These are phyloP conservation scores for Cryphonectria parasitica DNA, from an alignment of 2,329 filamentous ascomycete genomes.

Conservation along the genomic window DNA sequence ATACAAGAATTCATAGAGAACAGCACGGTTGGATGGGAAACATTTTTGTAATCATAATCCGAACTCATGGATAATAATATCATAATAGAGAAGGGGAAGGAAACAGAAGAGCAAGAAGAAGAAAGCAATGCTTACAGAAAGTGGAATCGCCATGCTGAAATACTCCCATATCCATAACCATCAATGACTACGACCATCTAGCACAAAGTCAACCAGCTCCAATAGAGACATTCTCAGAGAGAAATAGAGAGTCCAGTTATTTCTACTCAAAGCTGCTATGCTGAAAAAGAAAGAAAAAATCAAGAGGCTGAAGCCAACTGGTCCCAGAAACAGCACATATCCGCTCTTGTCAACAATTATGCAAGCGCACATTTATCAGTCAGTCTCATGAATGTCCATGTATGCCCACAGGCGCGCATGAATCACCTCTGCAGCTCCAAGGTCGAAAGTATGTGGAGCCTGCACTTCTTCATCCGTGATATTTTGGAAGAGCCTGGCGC, in stretches of 20 bases:
- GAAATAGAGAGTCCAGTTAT: no score
- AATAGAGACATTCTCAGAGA: no score
- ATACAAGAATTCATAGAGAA: not conserved
- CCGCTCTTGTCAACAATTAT: not conserved
- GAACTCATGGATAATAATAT: not conserved
- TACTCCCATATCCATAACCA: not conserved
- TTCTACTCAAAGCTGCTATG: not conserved
- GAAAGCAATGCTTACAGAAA: not conserved
- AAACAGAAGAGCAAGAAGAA: not conserved
- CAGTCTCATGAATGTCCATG: not conserved
- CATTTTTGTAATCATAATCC: not conserved
- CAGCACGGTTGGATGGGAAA: not conserved
- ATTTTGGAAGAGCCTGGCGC: not conserved
- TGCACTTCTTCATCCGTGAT: not conserved
- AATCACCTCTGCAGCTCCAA: not conserved
- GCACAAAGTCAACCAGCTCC: not conserved
- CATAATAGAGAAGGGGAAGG: not conserved
- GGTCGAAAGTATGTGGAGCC: not conserved
- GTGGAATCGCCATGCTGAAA: not conserved
- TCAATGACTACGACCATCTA: not conserved
- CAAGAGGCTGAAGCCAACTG: not conserved
- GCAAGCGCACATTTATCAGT: not conserved
- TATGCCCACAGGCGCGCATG: not conserved
- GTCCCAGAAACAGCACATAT: not conserved
- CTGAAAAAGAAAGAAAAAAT: not conserved